phyloP scores from a whole-genome alignment of 2,329 filamentous ascomycete species.

The Aulographum hederae region DNA sequence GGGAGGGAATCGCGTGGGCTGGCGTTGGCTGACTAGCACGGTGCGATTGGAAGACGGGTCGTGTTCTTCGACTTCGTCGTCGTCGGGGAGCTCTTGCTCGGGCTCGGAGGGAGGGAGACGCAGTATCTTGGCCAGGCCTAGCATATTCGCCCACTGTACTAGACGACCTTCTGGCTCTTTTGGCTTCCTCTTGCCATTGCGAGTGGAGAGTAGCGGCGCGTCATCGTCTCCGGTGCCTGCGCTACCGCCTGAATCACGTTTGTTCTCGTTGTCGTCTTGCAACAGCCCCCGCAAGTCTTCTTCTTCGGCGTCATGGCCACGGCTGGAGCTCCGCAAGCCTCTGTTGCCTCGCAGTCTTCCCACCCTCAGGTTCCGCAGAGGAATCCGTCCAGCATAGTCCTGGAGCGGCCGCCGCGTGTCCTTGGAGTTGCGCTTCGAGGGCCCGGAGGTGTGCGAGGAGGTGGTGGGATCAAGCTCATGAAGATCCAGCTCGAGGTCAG shows the following conservation, averaged over 20 bases:
- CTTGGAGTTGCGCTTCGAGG: slow-evolving; percentile 12
- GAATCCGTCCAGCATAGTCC: slow-evolving; percentile 39
- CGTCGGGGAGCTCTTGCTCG: slow-evolving; percentile 12
- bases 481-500: slow-evolving; percentile 59
- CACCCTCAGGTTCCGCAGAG: slow-evolving; percentile 42
- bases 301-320: slow-evolving; percentile 35
- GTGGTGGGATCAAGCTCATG: slow-evolving; percentile 55
- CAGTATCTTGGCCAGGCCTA: slow-evolving; percentile 26
- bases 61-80: slow-evolving; percentile 27
- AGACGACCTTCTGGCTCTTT: too few species aligned
- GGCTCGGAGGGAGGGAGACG: slow-evolving; percentile 34
- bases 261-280: slow-evolving; percentile 36
- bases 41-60: slow-evolving; percentile 52
- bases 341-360: slow-evolving; percentile 25
- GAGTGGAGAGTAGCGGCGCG: slow-evolving; percentile 42
- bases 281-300: slow-evolving; percentile 48
- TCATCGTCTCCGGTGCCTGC: slow-evolving; percentile 46
- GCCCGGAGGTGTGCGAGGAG: slow-evolving; percentile 10
- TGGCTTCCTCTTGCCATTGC: slow-evolving; percentile 3
- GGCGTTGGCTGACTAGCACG: slow-evolving; percentile 56
- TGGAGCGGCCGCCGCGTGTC: slow-evolving; percentile 13
- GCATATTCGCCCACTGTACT: too few species aligned
- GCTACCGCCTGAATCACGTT: slow-evolving; percentile 33
- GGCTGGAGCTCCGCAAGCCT: slow-evolving; percentile 7
- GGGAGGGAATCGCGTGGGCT: slow-evolving; percentile 61